These are phyloP conservation scores for Pseudoscleropodium purum DNA, from an alignment of 225 moss, liverwort and hornwort genomes.

Conservation along the genomic window DNA sequence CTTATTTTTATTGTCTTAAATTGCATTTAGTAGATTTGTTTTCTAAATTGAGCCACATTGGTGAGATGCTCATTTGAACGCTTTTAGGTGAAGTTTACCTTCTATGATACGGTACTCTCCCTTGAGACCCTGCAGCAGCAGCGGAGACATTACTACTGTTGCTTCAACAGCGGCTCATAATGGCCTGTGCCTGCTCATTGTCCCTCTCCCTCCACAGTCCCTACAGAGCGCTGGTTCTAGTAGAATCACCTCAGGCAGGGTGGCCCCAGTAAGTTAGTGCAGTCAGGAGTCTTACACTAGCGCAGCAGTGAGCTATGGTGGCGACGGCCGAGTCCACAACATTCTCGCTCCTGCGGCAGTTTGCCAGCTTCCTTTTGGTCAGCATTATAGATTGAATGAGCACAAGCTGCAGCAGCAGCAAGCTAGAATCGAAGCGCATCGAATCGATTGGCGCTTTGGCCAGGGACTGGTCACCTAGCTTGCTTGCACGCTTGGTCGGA, in stretches of 20 bases:
- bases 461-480: neutral
- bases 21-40: neutral
- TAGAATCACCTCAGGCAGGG: neutral
- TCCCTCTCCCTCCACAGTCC: neutral
- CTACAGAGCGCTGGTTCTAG: neutral
- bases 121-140: neutral
- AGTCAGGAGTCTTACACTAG: conserved; percentile 1
- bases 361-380: neutral
- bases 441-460: neutral
- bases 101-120: neutral
- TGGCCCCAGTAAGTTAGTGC: neutral
- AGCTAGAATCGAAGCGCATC: neutral
- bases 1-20: neutral
- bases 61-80: neutral
- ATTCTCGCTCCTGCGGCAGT: neutral
- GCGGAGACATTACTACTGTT: conserved; percentile 4
- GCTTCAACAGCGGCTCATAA: conserved; percentile 14
- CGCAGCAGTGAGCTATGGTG: neutral
- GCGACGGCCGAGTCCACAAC: neutral
- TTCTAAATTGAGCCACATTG: neutral
- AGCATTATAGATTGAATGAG: neutral
- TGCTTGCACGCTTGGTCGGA: neutral
- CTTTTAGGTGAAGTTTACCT: neutral
- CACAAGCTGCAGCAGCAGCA: neutral
- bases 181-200: conserved; percentile 2